Evolutionary conservation across 305 asterid species (phyloP).

Genomic region (Vinca major): DNA sequence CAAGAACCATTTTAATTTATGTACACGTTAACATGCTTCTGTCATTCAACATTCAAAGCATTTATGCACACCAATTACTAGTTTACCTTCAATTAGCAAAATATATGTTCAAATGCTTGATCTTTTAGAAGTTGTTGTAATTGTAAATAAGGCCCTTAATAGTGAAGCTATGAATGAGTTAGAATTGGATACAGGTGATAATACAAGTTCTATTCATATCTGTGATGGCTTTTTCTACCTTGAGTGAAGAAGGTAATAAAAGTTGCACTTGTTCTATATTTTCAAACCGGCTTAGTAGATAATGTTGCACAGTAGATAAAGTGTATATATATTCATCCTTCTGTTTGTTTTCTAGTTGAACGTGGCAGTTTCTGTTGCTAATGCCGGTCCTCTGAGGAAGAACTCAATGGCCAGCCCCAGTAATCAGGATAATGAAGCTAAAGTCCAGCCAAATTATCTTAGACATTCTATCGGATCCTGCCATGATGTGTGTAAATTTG

Average conservation of each 20-base stretch:
- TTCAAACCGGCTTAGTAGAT: too few relatives aligned
- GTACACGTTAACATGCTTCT: too few relatives aligned
- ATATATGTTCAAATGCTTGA: background rate
- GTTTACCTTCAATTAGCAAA: background rate
- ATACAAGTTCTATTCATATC: background rate
- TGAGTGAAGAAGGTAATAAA: background rate
- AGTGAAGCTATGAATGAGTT: too few relatives aligned
- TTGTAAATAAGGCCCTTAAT: background rate
- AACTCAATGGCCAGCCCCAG: constrained; percentile 30
- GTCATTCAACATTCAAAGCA: too few relatives aligned
- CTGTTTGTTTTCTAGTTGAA: background rate
- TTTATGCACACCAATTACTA: too few relatives aligned
- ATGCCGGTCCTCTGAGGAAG: constrained; percentile 20
- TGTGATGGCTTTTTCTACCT: background rate
- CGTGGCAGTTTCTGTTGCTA: constrained; percentile 1
- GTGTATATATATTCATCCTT: background rate
- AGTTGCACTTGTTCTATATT: too few relatives aligned
- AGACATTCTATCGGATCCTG: constrained; percentile 43
- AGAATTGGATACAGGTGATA: background rate
- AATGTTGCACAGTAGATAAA: too few relatives aligned
- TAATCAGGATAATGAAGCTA: constrained; percentile 16
- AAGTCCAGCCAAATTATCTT: constrained; percentile 38
- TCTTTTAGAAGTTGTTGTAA: background rate
- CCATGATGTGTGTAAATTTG: constrained; percentile 54
- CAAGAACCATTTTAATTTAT: too few relatives aligned